Evolutionary conservation across 2,329 filamentous ascomycete genomes (phyloP).

Genomic region (Verticillium isaacii): DNA sequence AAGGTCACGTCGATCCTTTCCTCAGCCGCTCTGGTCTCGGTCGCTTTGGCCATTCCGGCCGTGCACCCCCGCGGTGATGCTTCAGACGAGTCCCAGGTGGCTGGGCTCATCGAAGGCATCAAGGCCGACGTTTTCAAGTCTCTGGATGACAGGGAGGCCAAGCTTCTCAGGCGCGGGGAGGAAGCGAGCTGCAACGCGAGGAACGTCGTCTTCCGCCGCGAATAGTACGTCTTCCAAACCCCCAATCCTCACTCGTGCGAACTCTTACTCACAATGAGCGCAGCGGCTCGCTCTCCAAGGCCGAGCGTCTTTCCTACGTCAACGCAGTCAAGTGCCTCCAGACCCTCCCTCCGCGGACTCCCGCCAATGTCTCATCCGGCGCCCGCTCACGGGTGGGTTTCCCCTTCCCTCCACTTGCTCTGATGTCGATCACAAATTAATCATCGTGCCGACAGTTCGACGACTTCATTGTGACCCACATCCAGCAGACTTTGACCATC

Average conservation of each 20-base stretch:
- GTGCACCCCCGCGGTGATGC: conserved; percentile 8
- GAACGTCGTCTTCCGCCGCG: conserved; percentile 20
- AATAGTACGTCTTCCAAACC: conserved; percentile 20
- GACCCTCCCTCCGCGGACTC: conserved; percentile 27
- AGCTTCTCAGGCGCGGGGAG: conserved; percentile 14
- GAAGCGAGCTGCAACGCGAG: conserved; percentile 16
- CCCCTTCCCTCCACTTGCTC: not conserved
- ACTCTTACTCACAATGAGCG: not conserved
- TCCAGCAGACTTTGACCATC: conserved; percentile 30
- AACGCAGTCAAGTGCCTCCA: conserved; percentile 40
- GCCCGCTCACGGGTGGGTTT: conserved; percentile 27
- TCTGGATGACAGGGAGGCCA: conserved; percentile 13
- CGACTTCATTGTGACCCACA: conserved; percentile 34
- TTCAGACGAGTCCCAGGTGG: conserved; percentile 9
- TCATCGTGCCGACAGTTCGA: conserved; percentile 22
- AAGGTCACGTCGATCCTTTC: conserved; percentile 10
- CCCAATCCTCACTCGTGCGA: not conserved
- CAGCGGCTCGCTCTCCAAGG: conserved; percentile 23
- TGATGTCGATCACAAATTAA: not conserved
- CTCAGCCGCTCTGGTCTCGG: conserved; percentile 10
- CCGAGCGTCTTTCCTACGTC: conserved; percentile 34
- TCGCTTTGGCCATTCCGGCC: conserved; percentile 8
- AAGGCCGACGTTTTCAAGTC: conserved; percentile 12
- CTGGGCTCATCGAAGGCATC: conserved; percentile 14
- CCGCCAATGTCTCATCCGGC: conserved; percentile 30